phyloP scores from a whole-genome alignment of 2,329 filamentous ascomycete genomes.

The Pseudocercospora eumusae region DNA sequence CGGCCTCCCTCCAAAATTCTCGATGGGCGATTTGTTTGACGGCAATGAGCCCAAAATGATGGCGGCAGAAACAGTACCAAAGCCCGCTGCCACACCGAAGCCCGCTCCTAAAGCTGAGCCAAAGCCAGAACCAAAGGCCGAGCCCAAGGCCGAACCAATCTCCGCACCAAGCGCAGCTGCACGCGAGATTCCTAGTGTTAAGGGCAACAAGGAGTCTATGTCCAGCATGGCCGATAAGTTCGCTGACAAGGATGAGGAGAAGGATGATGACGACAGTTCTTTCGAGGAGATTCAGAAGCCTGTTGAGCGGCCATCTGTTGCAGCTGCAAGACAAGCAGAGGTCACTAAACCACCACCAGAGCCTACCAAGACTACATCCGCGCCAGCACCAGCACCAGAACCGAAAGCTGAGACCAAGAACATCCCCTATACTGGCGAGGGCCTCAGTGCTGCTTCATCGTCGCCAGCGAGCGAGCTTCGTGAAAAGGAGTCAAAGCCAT shows the following conservation, averaged over 20 bases:
- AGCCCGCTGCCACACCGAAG: slow-evolving; percentile 35
- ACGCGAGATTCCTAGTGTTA: slow-evolving; percentile 65
- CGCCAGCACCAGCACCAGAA: slow-evolving; percentile 18
- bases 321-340: slow-evolving; percentile 29
- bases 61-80: slow-evolving; percentile 65
- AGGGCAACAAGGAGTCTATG: slow-evolving; percentile 85
- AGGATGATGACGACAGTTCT: slow-evolving; percentile 69
- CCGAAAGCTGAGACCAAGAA: slow-evolving; percentile 25
- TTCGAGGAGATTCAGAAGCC: slow-evolving; percentile 86
- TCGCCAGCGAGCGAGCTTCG: slow-evolving; percentile 37
- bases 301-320: slow-evolving; percentile 58
- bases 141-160: slow-evolving; percentile 53
- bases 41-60: slow-evolving; percentile 79
- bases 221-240: slow-evolving; percentile 82
- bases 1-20: slow-evolving; percentile 84
- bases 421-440: slow-evolving; percentile 23
- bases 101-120: slow-evolving; percentile 40
- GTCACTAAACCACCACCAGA: slow-evolving; percentile 22
- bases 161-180: slow-evolving; percentile 42
- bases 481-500: slow-evolving; percentile 21
- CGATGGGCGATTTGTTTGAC: slow-evolving; percentile 88
- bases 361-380: slow-evolving; percentile 22
- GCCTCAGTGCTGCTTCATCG: slow-evolving; percentile 24
- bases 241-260: slow-evolving; percentile 67
- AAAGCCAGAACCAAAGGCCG: slow-evolving; percentile 52